Conservation (phyloP, 768 basidiomycete species). For the Kwoniella bestiolae region DNA sequence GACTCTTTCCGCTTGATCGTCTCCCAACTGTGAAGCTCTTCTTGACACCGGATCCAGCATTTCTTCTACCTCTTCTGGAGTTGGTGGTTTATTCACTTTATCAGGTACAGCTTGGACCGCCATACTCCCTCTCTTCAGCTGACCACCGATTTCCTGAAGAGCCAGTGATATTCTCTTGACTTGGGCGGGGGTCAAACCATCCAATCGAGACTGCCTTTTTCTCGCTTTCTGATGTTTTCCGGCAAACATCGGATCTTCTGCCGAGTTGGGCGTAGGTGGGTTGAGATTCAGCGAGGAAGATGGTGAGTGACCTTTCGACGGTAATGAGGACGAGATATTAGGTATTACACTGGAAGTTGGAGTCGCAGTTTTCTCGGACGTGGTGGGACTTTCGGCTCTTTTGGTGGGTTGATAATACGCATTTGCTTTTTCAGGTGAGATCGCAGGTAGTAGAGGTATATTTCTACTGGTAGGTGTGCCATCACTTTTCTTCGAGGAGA, state of each 20-base stretch:
- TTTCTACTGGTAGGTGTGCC: slow-evolving; percentile 17
- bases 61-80: slow-evolving; percentile 38
- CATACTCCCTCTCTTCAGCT: slow-evolving; percentile 14
- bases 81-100: neutral
- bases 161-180: slow-evolving; percentile 48
- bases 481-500: slow-evolving; percentile 21
- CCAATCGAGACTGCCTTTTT: slow-evolving; percentile 37
- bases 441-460: slow-evolving; percentile 20
- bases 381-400: slow-evolving; percentile 15
- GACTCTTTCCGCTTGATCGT: neutral
- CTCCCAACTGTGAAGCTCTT: neutral
- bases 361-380: slow-evolving; percentile 34
- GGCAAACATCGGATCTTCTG: neutral
- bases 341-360: slow-evolving; percentile 30
- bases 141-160: slow-evolving; percentile 40
- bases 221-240: slow-evolving; percentile 11
- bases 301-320: slow-evolving; percentile 12
- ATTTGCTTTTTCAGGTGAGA: slow-evolving; percentile 36
- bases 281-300: slow-evolving; percentile 6
- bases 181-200: slow-evolving; percentile 45
- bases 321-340: slow-evolving; percentile 2
- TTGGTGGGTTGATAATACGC: slow-evolving; percentile 10
- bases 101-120: neutral
- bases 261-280: slow-evolving; percentile 14
- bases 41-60: slow-evolving; percentile 24